Percentiles rank a stretch among this genome's conserved stretches.
These are phyloP conservation scores for Fusarium sp. DNA, from an alignment of 2,329 filamentous ascomycete species.

Conservation along the genomic window DNA sequence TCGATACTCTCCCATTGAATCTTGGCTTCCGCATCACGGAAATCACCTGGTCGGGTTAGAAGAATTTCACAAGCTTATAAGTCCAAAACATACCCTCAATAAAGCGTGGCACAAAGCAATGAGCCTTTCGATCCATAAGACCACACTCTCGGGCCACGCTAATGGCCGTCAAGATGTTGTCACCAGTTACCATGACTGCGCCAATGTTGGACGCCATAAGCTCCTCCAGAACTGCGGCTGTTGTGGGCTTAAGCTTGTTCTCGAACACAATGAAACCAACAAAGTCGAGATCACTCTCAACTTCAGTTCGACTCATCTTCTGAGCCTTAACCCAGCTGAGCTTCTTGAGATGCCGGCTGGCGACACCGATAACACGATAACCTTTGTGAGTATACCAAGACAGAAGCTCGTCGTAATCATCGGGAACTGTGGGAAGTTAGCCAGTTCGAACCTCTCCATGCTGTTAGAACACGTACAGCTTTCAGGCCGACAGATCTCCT, in stretches of 20 bases:
- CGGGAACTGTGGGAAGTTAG: slow-evolving; percentile 67
- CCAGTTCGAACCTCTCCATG: slow-evolving; percentile 12
- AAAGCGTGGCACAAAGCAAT: slow-evolving; percentile 95
- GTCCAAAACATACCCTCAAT: slow-evolving; percentile 66
- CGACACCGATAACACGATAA: slow-evolving; percentile 95
- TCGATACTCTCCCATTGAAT: slow-evolving; percentile 96
- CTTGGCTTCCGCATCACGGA: slow-evolving; percentile 75
- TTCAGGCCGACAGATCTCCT: slow-evolving; percentile 86
- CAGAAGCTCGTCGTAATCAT: slow-evolving; percentile 89
- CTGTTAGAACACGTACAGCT: slow-evolving; percentile 68
- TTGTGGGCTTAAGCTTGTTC: slow-evolving; percentile 95
- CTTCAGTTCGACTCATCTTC: slow-evolving; percentile 89
- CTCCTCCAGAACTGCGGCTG: slow-evolving; percentile 82
- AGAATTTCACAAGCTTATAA: background rate
- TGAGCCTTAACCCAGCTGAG: slow-evolving; percentile 94
- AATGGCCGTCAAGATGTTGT: slow-evolving; percentile 97
- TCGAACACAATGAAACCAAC: slow-evolving; percentile 98
- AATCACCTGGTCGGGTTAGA: slow-evolving; percentile 64
- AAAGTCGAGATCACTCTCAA: slow-evolving; percentile 86
- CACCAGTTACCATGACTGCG: slow-evolving; percentile 95
- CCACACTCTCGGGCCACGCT: slow-evolving; percentile 93
- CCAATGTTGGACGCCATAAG: slow-evolving; percentile 85
- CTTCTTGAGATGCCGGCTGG: slow-evolving; percentile 86
- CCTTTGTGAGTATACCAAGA: slow-evolving; percentile 94
- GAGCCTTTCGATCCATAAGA: slow-evolving; percentile 80